Evolutionary conservation across 306 rosid genomes (phyloP), one percentile per base, ranked within the genome.

Genomic region (Cucurbita maxima): DNA sequence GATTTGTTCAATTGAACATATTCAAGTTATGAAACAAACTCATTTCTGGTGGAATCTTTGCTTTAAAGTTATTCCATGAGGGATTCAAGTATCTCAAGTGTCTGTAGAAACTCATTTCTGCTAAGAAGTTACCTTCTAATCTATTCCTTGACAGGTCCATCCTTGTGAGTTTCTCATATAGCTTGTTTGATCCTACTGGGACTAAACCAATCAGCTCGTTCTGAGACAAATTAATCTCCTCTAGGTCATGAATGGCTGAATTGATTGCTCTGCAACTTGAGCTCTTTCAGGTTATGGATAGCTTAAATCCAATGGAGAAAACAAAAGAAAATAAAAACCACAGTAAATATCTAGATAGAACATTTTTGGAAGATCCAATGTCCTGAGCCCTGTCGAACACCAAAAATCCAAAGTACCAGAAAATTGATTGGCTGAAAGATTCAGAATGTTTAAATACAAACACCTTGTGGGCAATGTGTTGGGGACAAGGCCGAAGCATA

Each of bases 31-130:
- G 82, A 72, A 84, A 88, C 50, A 84, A 73, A 12, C 97, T 92
- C 40, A 94, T 76, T 34, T 85, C 92, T 45, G 95, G 88, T 10
- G 92, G 88, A 58, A 94, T 87, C 73, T 68, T 77, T 5, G 97
- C 84, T 19, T 83, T 82, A 57, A 94, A 84, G 70, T 82, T 87
- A 84, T 90, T 94, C 96, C 94, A 90, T 71, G 98, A 94, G 56
- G 90, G 76, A 77, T 94, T 94, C 85, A 88, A 78, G 74, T 87
- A 85, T 74, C 82, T 83, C 66, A 94, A 67, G 51, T 81, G 83
- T 51, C 85, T 86, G 76, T 83, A 84, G 69, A 85, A 83, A 0
- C 92, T 90, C 48, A 84, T 79, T 78, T 94, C 92, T 53, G 88
- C 86, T 55, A 90, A 95, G 66, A 89, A 81, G 15, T 67, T 82